These are phyloP conservation scores for Beta macrorhiza DNA, from an alignment of 179 eudicot species.

Conservation along the genomic window DNA sequence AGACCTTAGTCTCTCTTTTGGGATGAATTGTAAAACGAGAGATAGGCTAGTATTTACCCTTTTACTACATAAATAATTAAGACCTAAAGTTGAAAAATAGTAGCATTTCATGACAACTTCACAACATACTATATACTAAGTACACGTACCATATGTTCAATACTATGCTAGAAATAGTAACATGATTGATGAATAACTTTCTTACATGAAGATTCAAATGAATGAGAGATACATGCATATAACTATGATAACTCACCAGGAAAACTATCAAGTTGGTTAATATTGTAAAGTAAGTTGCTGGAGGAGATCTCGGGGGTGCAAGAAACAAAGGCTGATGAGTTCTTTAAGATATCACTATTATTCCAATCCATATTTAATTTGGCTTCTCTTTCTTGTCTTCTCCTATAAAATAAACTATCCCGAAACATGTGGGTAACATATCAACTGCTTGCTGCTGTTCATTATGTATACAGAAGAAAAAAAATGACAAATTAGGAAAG, in stretches of 20 bases:
- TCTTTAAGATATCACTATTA: conserved; percentile 37
- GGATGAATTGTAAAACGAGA: too few relatives aligned
- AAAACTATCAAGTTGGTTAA: conserved; percentile 40
- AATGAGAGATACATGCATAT: not conserved
- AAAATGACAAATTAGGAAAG: conserved; percentile 7
- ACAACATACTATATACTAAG: too few relatives aligned
- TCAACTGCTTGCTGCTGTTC: conserved; percentile 4
- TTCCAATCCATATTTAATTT: conserved; percentile 57
- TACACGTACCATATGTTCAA: not conserved
- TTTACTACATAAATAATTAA: too few relatives aligned
- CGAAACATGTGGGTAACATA: conserved; percentile 22
- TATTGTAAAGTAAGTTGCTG: conserved; percentile 48
- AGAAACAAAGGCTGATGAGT: conserved; percentile 35
- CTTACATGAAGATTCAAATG: not conserved
- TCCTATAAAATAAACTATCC: not conserved
- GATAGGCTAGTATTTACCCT: too few relatives aligned
- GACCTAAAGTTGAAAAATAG: too few relatives aligned
- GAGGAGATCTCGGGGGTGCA: conserved; percentile 45
- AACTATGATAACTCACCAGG: conserved; percentile 29
- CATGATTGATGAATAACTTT: not conserved
- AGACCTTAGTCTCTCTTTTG: too few relatives aligned
- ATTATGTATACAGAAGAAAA: conserved; percentile 13
- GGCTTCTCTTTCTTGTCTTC: not conserved
- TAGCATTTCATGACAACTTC: too few relatives aligned
- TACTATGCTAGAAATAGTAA: not conserved